Conservation (phyloP, 2,329 filamentous ascomycete species). For the Exserohilum rostratum region DNA sequence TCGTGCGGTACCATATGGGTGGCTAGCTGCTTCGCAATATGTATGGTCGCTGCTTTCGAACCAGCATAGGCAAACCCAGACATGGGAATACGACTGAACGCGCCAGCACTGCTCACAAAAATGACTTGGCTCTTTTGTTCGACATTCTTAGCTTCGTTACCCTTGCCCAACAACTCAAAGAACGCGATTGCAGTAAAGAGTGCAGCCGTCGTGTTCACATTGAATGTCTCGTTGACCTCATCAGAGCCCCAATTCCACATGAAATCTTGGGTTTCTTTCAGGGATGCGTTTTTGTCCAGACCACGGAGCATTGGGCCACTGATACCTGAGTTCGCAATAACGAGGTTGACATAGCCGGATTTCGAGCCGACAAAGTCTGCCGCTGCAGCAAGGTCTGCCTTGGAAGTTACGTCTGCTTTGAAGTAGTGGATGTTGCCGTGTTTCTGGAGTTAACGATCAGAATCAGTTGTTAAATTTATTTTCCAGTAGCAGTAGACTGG, state of each 20-base stretch:
- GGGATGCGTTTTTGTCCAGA: constrained; percentile 1
- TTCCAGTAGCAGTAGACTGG: background rate
- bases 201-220: constrained; percentile 45
- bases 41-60: constrained; percentile 46
- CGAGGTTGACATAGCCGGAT: constrained; percentile 29
- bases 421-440: constrained; percentile 16
- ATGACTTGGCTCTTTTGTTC: constrained; percentile 11
- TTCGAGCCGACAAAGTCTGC: constrained; percentile 15
- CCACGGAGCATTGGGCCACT: constrained; percentile 18
- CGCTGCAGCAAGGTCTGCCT: constrained; percentile 20
- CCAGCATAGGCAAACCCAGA: constrained; percentile 23
- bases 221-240: constrained; percentile 35
- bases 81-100: constrained; percentile 22
- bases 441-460: background rate
- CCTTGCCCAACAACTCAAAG: constrained; percentile 49
- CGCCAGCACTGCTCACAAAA: constrained; percentile 8
- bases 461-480: background rate
- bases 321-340: constrained; percentile 31
- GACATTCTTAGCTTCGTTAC: constrained; percentile 34
- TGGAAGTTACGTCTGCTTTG: constrained; percentile 30
- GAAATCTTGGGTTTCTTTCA: constrained; percentile 6
- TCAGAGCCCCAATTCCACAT: constrained; percentile 12
- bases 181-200: constrained; percentile 52
- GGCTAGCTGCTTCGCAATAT: constrained; percentile 56
- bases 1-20: constrained; percentile 48